Evolutionary conservation across 495 filamentous ascomycete genomes (phyloP), one percentile per base, ranked within the genome.

Genomic region (Corynascus novoguineensis): DNA sequence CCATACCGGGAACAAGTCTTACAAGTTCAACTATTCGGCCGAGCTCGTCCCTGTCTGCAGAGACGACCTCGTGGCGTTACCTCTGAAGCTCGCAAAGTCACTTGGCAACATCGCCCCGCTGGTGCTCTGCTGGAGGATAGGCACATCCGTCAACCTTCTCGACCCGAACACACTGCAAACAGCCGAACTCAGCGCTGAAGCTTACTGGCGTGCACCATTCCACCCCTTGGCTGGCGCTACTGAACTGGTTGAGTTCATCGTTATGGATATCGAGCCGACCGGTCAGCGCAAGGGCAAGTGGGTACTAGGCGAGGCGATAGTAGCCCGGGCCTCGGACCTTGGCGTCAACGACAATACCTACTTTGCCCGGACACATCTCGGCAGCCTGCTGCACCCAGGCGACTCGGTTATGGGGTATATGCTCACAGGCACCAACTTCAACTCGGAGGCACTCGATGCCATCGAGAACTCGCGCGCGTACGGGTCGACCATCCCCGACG

Each of bases 21-120:
- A 92, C 80, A 98, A 98, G 67, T 96, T 95, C 75, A 85, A 85
- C 10, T 97, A 82, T 72, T 90, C 90, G 0, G 78, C 86, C 46
- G 88, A 96, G 59, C 65, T 99, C 11, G 83, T 96, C 12, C 93
- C 93, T 0, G 86, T 97, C 37, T 97, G 95, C 77, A 95, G 96
- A 71, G 95, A 99, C 60, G 95, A 99, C 66, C 75, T 99, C 9
- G 88, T 97, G 6, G 90, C 89, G 4, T 71, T 98, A n/a, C 93
- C 93, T 0, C 77, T 95, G 42, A 92, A 91, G 58, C 75, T 97
- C 21, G 95, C 93, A 3, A 87, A 86, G 60, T 78, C 83, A 25
- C 74, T 90, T 22, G 93, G 93, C 54, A 95, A 95, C 68, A 96
- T 96, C 60, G 77, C 73, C 83, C 68, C 68, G 2, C 61, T 71